phyloP scores from a whole-genome alignment of 2,329 filamentous ascomycete genomes.

The Magnaporthales sp. region DNA sequence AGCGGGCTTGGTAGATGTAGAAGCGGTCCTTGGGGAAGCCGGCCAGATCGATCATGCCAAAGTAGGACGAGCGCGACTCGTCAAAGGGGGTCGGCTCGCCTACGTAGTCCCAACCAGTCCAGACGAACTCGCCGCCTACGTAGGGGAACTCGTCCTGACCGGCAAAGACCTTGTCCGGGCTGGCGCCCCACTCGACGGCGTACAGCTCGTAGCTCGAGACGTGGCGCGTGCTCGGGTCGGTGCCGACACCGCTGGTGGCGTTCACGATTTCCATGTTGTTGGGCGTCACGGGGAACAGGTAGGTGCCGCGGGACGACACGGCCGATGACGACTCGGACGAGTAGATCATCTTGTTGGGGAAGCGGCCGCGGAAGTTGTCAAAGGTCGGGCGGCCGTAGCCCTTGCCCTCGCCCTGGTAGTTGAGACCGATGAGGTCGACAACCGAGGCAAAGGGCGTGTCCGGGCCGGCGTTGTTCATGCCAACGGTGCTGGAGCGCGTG shows the following conservation, averaged over 20 bases:
- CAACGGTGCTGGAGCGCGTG: conserved; percentile 33
- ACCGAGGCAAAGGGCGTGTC: conserved; percentile 26
- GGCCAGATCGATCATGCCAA: conserved; percentile 47
- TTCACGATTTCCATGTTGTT: conserved; percentile 20
- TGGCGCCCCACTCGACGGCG: conserved; percentile 33
- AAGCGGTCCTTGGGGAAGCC: conserved; percentile 49
- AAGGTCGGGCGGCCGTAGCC: conserved; percentile 22
- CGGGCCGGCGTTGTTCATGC: conserved; percentile 36
- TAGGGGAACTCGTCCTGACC: conserved; percentile 37
- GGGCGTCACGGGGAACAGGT: conserved; percentile 39
- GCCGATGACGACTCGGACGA: conserved; percentile 33
- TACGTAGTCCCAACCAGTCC: conserved; percentile 21
- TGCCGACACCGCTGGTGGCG: conserved; percentile 26
- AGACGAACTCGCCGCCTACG: conserved; percentile 36
- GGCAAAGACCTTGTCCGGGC: conserved; percentile 43
- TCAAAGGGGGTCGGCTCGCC: conserved; percentile 29
- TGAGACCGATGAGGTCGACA: conserved; percentile 40
- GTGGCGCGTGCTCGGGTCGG: conserved; percentile 23
- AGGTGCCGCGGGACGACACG: conserved; percentile 41
- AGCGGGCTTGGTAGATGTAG: conserved; percentile 45
- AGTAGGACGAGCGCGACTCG: conserved; percentile 40
- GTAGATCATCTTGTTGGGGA: conserved; percentile 37
- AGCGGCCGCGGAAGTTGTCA: conserved; percentile 31
- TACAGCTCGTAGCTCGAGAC: conserved; percentile 46
- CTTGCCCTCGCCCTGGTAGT: conserved; percentile 46